Evolutionary conservation across 371 early-diverging fungal genomes (phyloP), one percentile per base, ranked within the genome.

Genomic region (Batkoa obscura): DNA sequence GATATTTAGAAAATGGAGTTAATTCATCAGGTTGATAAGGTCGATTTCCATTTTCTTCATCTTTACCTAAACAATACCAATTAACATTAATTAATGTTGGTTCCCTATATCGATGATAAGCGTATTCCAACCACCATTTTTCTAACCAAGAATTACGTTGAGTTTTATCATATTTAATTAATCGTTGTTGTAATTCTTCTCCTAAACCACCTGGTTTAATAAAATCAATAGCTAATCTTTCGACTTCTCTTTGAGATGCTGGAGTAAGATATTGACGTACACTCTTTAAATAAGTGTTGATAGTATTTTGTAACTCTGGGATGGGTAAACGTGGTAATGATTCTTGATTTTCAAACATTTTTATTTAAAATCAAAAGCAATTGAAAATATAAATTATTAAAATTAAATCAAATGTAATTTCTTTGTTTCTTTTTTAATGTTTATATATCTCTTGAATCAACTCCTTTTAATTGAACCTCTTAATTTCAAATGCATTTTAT

Each of bases 91-190:
- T 80, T 65, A 86, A 66, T 39, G 84, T 55, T 9, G 91, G 86
- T 31, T 85, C 91, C 30, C 93, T 77, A 87, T 88, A 91, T 57
- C 81, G 80, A 56, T 86, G 76, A 68, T 94, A 94, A 1, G 90
- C 93, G 60, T 74, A 74, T 55, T 76, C 68, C 41, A 88, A 66
- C 95, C 95, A 94, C 23, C 80, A 79, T 47, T 83, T 77, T 58
- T 94, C 92, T 17, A 94, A 69, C 95, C 95, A 94, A 56, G 83
- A 86, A 64, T 72, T 69, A 61, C 13, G 65, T 70, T 60, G 50
- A 4, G 45, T 50, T 35, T 50, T 9, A 31, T 80, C 80, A 51
- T 77, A 64, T 58, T 75, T 79, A 4, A 74, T 59, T 30, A 83
- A 61, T 32, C 81, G 68, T 38, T 79, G 69, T 56, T 83, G 80